Evolutionary conservation across 441 rosid genomes (phyloP).

Genomic region (Euphorbia celastroides): DNA sequence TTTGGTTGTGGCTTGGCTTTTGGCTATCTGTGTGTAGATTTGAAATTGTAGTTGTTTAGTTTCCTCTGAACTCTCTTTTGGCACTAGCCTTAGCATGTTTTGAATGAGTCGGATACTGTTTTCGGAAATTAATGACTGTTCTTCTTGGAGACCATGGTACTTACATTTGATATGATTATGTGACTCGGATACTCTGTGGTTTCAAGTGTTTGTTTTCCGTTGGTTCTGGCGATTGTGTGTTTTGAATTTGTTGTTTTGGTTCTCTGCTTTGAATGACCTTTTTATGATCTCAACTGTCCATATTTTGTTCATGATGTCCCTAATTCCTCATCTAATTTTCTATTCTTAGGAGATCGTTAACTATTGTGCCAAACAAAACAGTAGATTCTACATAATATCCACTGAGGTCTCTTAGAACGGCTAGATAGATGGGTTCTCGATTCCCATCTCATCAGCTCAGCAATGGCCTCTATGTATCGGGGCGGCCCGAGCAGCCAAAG

Average conservation of each 20-base stretch:
- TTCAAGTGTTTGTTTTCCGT: not conserved
- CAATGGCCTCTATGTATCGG: constrained; percentile 56
- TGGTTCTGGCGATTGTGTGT: not conserved
- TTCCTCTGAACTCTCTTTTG: not conserved
- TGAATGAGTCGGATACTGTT: not conserved
- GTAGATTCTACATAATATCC: too few species aligned
- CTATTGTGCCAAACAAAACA: too few species aligned
- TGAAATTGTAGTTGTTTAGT: constrained; percentile 13
- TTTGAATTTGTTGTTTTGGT: not conserved
- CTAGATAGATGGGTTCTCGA: constrained; percentile 48
- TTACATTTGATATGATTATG: too few species aligned
- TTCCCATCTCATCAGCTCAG: constrained; percentile 52
- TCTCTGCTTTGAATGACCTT: not conserved
- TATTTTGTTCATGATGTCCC: too few species aligned
- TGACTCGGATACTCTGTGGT: not conserved
- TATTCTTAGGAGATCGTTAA: too few species aligned
- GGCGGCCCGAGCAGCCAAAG: constrained; percentile 54
- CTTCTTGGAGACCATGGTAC: too few species aligned
- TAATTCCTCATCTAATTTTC: too few species aligned
- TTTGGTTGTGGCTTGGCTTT: too few species aligned
- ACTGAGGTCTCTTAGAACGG: constrained; percentile 13
- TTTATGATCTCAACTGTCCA: not conserved
- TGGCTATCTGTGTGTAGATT: constrained; percentile 7
- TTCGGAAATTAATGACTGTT: too few species aligned
- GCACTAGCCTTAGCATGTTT: not conserved